Conservation (phyloP, 257 asterid genomes). For the Forsythia suspensa region DNA sequence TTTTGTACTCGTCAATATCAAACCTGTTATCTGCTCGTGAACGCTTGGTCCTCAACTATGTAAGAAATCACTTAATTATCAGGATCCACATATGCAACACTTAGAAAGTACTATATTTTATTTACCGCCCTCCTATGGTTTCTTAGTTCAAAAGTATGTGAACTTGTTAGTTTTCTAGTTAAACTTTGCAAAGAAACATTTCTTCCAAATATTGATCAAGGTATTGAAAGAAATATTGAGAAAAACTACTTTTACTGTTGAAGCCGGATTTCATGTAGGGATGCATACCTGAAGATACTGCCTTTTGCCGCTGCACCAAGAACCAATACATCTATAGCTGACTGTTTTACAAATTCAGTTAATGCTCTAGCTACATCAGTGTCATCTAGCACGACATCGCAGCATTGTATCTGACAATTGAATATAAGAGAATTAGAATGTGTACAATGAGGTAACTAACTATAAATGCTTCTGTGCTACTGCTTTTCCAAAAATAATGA, state of each 20-base stretch:
- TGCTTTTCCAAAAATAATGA: neutral
- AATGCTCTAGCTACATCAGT: conserved; percentile 65
- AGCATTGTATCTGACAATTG: conserved; percentile 56
- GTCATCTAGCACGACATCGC: conserved; percentile 76
- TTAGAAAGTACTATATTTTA: too few relatives aligned
- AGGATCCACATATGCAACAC: neutral
- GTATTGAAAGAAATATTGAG: neutral
- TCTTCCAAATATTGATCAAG: neutral
- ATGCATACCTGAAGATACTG: conserved; percentile 66
- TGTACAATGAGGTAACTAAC: neutral
- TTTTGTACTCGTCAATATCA: neutral
- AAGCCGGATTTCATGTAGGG: neutral
- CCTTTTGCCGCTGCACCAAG: conserved; percentile 82
- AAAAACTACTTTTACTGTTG: neutral
- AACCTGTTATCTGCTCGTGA: neutral
- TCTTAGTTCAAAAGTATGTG: neutral
- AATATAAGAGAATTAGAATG: conserved; percentile 5
- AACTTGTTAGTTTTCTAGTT: neutral
- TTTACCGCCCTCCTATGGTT: too few relatives aligned
- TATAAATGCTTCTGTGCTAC: neutral
- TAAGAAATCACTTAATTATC: neutral
- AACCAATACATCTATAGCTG: conserved; percentile 67
- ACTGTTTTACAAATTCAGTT: conserved; percentile 60
- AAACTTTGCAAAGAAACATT: neutral
- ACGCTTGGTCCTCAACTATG: neutral